Conservation (phyloP, 2,329 filamentous ascomycete species). For the Metarhizium sp. region DNA sequence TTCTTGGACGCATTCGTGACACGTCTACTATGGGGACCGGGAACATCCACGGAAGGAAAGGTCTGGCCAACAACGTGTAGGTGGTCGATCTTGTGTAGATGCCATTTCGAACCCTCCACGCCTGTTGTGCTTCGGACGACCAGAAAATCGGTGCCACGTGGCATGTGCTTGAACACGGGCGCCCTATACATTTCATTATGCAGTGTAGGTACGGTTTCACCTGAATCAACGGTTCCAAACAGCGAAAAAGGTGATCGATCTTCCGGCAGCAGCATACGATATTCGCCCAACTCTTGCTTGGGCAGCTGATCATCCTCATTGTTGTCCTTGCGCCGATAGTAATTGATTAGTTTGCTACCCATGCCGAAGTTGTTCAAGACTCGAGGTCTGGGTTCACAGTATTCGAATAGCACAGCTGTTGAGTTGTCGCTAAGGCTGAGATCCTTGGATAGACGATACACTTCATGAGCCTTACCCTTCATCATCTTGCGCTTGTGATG, state of each 20-base stretch:
- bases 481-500: constrained; percentile 73
- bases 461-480: constrained; percentile 68
- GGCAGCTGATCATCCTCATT: constrained; percentile 67
- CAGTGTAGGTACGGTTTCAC: constrained; percentile 81
- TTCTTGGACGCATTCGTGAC: constrained; percentile 97
- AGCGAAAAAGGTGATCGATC: constrained; percentile 94
- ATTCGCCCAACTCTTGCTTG: constrained; percentile 80
- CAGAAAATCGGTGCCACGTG: constrained; percentile 75
- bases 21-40: constrained; percentile 85
- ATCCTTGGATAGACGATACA: constrained; percentile 73
- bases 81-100: constrained; percentile 81
- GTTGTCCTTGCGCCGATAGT: constrained; percentile 74
- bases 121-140: constrained; percentile 76
- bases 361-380: constrained; percentile 96
- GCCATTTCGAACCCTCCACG: constrained; percentile 68
- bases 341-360: constrained; percentile 93
- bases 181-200: constrained; percentile 95
- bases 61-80: constrained; percentile 87
- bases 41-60: constrained; percentile 85
- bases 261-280: constrained; percentile 77
- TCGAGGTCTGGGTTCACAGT: constrained; percentile 86
- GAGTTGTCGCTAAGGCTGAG: constrained; percentile 85
- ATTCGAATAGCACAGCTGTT: constrained; percentile 80
- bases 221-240: constrained; percentile 86
- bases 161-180: constrained; percentile 79